Evolutionary conservation across 208 protist species (phyloP), one percentile per base, ranked within the genome.

Genomic region (Crithidia mellificae): DNA sequence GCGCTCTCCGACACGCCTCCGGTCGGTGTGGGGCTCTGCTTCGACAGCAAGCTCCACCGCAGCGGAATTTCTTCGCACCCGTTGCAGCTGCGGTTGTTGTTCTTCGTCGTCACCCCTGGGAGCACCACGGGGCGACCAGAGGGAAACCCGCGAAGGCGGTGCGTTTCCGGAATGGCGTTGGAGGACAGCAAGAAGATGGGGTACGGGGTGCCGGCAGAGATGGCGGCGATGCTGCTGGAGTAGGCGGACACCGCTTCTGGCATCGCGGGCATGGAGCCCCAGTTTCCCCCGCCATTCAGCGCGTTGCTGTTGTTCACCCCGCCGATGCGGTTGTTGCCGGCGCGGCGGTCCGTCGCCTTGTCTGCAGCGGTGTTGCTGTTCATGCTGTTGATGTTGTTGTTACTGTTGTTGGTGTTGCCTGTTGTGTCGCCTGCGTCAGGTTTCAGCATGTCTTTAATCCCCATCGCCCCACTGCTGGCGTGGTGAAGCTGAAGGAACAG

Each of bases 401-500:
- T 41, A 41, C 36, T 47, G 41, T 29, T 27, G 29, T 17, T 59
- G 34, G 7, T 46, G 41, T 46, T 15, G 41, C 41, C 17, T 6
- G 29, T 17, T 6, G 24, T 19, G 27, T 71, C 56, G 20, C 15
- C 36, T 6, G 62, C 43, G n/a, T 72, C 65, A 0, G 64, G 50
- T 47, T 43, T 55, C 38, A 74, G 19, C 74, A 72, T 72, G 47
- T 65, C 69, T 19, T 68, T 63, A 5, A 66, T 62, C 24, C 57
- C 47, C 63, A 68, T 73, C 11, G 36, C 25, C 0, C 50, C 49
- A 20, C 32, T 63, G 44, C 73, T 63, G 14, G 73, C 64, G 66
- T 76, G 57, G 54, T 90, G 88, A 12, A 93, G 69, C 6, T 81
- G 84, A 17, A 89, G 68, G 46, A 88, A 81, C 22, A 93, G 81